Evolutionary conservation across 495 filamentous ascomycete genomes (phyloP).

Genomic region (Stereocaulon alpinum): DNA sequence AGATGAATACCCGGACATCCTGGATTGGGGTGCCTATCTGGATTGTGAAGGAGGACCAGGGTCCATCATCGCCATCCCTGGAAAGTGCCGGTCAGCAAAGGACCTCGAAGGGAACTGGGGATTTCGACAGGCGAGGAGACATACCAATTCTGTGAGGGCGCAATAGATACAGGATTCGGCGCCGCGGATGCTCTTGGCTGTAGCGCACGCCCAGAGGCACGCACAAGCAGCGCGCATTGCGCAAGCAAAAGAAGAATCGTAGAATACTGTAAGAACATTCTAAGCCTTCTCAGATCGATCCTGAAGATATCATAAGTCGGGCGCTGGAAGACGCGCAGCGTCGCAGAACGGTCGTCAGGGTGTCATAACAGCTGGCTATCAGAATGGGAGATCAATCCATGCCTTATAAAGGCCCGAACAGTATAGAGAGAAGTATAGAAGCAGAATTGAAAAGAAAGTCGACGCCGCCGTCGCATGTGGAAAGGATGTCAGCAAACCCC

Average conservation of each 20-base stretch:
- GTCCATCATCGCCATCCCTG: slow-evolving; percentile 46
- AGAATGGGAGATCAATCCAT: not conserved
- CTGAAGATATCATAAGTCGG: not conserved
- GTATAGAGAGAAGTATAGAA: not conserved
- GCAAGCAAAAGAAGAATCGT: slow-evolving; percentile 1
- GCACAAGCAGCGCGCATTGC: not conserved
- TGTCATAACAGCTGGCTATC: not conserved
- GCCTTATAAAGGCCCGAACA: not conserved
- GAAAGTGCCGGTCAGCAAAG: not conserved
- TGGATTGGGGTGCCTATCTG: slow-evolving; percentile 41
- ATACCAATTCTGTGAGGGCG: slow-evolving; percentile 20
- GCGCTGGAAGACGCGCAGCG: not conserved
- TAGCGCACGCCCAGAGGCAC: not conserved
- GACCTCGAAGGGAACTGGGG: not conserved
- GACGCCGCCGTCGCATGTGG: not conserved
- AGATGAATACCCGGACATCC: slow-evolving; percentile 34
- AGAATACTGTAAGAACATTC: not conserved
- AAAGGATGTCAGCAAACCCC: not conserved
- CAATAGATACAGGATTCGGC: slow-evolving; percentile 15
- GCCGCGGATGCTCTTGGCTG: slow-evolving; percentile 8
- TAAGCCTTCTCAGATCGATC: not conserved
- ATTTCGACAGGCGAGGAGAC: not conserved
- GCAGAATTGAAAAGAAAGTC: not conserved
- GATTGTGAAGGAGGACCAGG: slow-evolving; percentile 43
- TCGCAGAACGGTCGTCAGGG: not conserved